Conservation (phyloP, 305 asterid species). For the Euphrasia arctica region DNA sequence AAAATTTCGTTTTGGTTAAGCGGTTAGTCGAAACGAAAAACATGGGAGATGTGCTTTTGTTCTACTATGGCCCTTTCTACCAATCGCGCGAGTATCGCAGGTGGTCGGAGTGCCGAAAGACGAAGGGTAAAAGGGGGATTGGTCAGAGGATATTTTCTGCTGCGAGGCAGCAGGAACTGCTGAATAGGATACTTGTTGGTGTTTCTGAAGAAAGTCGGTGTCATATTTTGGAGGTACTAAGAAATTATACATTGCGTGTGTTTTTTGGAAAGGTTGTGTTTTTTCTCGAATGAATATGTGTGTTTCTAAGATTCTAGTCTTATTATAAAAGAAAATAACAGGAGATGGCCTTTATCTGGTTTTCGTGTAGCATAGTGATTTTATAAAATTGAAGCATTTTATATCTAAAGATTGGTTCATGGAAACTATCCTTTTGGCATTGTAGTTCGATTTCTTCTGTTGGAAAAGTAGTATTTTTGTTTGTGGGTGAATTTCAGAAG, state of each 20-base stretch:
- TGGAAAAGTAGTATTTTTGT: not conserved
- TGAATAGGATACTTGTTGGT: constrained; percentile 41
- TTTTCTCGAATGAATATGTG: not conserved
- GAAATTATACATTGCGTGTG: not conserved
- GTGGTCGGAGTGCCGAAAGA: constrained; percentile 60
- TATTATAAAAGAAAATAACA: too few relatives aligned
- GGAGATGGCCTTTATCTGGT: not conserved
- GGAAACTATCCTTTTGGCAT: not conserved
- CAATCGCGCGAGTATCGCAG: constrained; percentile 46
- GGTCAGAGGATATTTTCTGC: constrained; percentile 65
- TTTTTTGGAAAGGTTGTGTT: not conserved
- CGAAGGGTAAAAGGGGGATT: constrained; percentile 42
- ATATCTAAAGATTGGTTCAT: not conserved
- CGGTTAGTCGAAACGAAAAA: constrained; percentile 48
- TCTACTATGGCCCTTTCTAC: constrained; percentile 59
- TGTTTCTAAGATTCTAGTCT: not conserved
- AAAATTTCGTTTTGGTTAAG: constrained; percentile 46
- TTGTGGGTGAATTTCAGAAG: not conserved
- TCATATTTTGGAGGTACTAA: constrained; percentile 49
- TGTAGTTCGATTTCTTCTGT: not conserved
- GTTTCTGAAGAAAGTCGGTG: constrained; percentile 42
- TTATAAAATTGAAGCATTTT: not conserved
- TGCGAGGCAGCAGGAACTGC: constrained; percentile 54
- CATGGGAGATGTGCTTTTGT: constrained; percentile 45
- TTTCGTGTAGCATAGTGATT: not conserved